Base-by-base conservation (phyloP, 2,329 filamentous ascomycete genomes). In the Teratosphaeria viscida region DNA sequence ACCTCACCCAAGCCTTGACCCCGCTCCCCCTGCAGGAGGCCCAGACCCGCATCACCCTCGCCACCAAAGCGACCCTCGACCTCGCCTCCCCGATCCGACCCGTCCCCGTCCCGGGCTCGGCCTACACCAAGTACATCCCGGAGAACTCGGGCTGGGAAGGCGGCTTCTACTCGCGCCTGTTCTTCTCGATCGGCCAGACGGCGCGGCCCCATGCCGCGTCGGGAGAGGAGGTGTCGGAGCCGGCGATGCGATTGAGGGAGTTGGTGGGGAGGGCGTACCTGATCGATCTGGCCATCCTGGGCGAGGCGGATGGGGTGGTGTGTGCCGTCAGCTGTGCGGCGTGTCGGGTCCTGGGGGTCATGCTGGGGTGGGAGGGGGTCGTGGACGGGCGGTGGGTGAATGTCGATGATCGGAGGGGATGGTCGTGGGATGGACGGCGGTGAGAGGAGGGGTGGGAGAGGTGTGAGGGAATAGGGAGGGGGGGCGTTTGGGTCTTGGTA, bases 61-160 rank as follows among this genome's bases (percentile, higher is more conserved):
- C 89, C 8, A 85, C 83, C 56, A 89, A 88, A 69, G 68, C 72
- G 11, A 71, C 74, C n/a, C 73, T 82, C 55, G 74, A 77, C 63
- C 73, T 72, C 52, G 60, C 64, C 4, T 65, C 67, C 1, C 71
- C 71, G 1, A 64, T 66, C 29, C 55, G 60, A 4, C 63, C 66
- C 5, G 43, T 68, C 8, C 69, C 69, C 10, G 70, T 73, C 2
- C 75, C 83, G 61, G 74, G 74, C 27, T 74, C 76, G 11, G 76
- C 81, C 6, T 83, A 87, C 70, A 80, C 81, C 64, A 83, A 82
- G 66, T 89, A 88, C 70, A 81, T 88, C 39, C 88, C 91, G 61
- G 86, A 91, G 69, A 82, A 85, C 1, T 85, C 89, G 49, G 90
- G 90, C 34, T 95, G 90, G 90, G 90, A 95, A 71, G 90, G 90